Percentiles rank a stretch among this genome's conserved stretches.
phyloP scores from a whole-genome alignment of 2,329 filamentous ascomycete species.

The Exophiala bonariae region DNA sequence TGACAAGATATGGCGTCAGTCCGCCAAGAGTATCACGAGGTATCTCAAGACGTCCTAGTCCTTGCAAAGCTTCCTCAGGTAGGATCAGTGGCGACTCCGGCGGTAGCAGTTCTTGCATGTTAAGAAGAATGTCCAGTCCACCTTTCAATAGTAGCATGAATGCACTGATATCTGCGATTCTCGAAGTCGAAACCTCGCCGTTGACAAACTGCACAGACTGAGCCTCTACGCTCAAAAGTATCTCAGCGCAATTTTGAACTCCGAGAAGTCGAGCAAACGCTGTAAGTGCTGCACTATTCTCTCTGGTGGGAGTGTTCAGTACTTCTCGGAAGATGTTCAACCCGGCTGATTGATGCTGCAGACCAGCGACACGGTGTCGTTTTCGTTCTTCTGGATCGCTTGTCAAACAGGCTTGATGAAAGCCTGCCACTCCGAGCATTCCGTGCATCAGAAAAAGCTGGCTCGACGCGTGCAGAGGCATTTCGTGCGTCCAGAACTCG shows the following conservation, averaged over 20 bases:
- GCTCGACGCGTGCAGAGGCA: slow-evolving; percentile 25
- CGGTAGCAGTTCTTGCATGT: slow-evolving; percentile 11
- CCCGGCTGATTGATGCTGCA: background rate
- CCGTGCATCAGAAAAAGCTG: slow-evolving; percentile 32
- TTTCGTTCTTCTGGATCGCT: slow-evolving; percentile 4
- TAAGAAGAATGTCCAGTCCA: slow-evolving; percentile 12
- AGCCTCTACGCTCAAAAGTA: slow-evolving; percentile 12
- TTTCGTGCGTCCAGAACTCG: slow-evolving; percentile 24
- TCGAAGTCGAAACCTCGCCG: background rate
- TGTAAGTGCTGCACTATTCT: slow-evolving; percentile 10
- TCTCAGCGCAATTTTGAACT: slow-evolving; percentile 19
- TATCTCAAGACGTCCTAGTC: background rate
- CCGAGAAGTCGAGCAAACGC: slow-evolving; percentile 20
- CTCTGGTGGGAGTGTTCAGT: background rate
- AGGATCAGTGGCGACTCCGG: slow-evolving; percentile 4
- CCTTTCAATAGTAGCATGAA: slow-evolving; percentile 3
- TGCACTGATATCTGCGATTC: background rate
- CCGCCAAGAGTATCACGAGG: background rate
- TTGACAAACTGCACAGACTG: background rate
- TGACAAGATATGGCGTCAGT: background rate
- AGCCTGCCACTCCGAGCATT: slow-evolving; percentile 29
- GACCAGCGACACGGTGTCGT: background rate
- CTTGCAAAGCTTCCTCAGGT: slow-evolving; percentile 1
- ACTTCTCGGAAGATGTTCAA: slow-evolving; percentile 10
- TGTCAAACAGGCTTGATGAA: slow-evolving; percentile 21